Conservation (phyloP, 208 protist genomes). For the Crithidia expoeki region DNA sequence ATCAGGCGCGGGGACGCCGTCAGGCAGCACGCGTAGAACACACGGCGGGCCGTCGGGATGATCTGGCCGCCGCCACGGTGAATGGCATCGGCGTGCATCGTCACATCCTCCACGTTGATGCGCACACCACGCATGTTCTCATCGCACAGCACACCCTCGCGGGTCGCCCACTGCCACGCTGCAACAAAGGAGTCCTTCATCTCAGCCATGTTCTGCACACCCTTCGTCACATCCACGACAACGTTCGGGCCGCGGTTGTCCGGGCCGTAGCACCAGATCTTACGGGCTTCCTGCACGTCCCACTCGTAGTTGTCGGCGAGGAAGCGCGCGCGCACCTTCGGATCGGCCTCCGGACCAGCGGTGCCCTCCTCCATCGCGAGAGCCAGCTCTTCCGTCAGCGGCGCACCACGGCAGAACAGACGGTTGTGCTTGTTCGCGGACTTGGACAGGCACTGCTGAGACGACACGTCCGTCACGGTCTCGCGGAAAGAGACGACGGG, state of each 20-base stretch:
- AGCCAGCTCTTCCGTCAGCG: slow-evolving; percentile 93
- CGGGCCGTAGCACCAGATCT: slow-evolving; percentile 99
- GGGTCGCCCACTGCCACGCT: slow-evolving; percentile 96
- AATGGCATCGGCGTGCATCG: slow-evolving; percentile 98
- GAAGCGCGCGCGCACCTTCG: slow-evolving; percentile 89
- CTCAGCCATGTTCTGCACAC: slow-evolving; percentile 98
- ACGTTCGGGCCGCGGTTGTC: slow-evolving; percentile 97
- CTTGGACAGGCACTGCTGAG: slow-evolving; percentile 93
- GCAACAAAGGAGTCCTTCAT: slow-evolving; percentile 97
- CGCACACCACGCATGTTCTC: slow-evolving; percentile 97
- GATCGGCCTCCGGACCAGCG: slow-evolving; percentile 89
- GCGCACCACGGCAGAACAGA: slow-evolving; percentile 94
- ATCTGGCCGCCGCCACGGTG: slow-evolving; percentile 99
- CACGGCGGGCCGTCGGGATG: slow-evolving; percentile 95
- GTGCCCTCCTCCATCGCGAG: slow-evolving; percentile 95
- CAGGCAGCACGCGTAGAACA: slow-evolving; percentile 95
- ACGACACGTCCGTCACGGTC: slow-evolving; percentile 94
- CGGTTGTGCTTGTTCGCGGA: slow-evolving; percentile 99
- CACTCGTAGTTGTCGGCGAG: slow-evolving; percentile 71
- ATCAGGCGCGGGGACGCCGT: slow-evolving; percentile 94
- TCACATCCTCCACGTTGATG: slow-evolving; percentile 98
- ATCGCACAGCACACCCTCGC: slow-evolving; percentile 92
- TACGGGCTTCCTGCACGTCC: slow-evolving; percentile 84
- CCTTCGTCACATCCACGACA: slow-evolving; percentile 97
- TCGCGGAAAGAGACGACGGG: slow-evolving; percentile 99